Evolutionary conservation across 2,329 filamentous ascomycete genomes (phyloP), one percentile per base, ranked within the genome.

Genomic region (Hypocreales sp.): DNA sequence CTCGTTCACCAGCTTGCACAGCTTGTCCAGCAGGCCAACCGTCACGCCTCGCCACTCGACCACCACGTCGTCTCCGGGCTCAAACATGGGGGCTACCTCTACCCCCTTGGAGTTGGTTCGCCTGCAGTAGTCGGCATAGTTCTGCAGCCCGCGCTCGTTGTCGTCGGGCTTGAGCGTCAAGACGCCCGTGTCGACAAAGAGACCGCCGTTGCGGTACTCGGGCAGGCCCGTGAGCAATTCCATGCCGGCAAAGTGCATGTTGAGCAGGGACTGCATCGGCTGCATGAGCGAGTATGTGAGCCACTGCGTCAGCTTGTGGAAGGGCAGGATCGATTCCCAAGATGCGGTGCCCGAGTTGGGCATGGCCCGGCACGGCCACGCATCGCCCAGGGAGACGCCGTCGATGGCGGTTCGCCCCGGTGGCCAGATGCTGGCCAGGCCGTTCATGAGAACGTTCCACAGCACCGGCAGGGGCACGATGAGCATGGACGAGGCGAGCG

Each of bases 271-370:
- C 30, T 76, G 71, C 77, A 93, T 92, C 0, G 84, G 84, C 15
- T 84, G 77, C 80, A 92, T 92, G 30, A 94, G 67, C 3, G 83
- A 92, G 55, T 93, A 93, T 26, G 79, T 82, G 30, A 94, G 74
- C 86, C 86, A 94, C 51, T 93, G 84, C 0, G 84, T 92, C 20
- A 92, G 67, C 55, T 92, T 93, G 60, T 94, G 86, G 58, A 93
- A 92, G 0, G 84, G 84, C 8, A 87, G 70, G 35, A 92, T 86
- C 0, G 67, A 78, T 46, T 84, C 76, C 78, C 79, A 84, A 3
- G 48, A 42, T 4, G 70, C 62, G 4, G 31, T 20, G 7, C 67
- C 70, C 1, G 44, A 38, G 24, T 64, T 60, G 1, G 84, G 83
- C 71, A 95, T 82, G 18, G 75, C 71, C 8, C 69, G 73, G 54